Evolutionary conservation across 441 rosid species (phyloP), one percentile per base, ranked within the genome.

Genomic region (Eruca vesicaria): DNA sequence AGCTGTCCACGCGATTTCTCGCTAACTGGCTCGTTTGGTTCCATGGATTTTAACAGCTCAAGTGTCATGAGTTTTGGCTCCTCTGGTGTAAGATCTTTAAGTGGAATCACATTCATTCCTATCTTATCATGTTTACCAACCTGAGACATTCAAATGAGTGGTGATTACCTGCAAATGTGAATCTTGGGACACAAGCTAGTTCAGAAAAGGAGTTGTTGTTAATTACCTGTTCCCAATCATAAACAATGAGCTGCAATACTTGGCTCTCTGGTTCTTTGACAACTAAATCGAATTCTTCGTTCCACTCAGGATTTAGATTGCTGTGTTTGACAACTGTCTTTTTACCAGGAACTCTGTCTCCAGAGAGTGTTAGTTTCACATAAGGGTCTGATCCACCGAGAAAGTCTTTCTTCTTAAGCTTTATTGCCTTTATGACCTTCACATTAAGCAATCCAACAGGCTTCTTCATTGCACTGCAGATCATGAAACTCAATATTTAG

Each of bases 241-340:
- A 90, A 45, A 96, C 91, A 81, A 52, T 69, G 63, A 96, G 78
- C 71, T 83, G 86, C 32, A 91, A 36, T 21, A 80, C 85, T 80
- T 96, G 97, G 23, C 85, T 75, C 69, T 84, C 75, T 63, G 96
- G 97, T 69, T 93, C 97, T 80, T 87, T 90, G 56, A 93, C 88
- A 38, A 88, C 89, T 41, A 96, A 29, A 79, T 75, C 85, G 56
- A 87, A 91, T 68, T 96, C 98, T 82, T 93, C 97, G 69, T 96
- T 87, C 99, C 99, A 96, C 74, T 96, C 98, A 19, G 99, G 99
- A 75, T 96, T 96, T 79, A 93, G 83, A 85, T 93, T 93, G 79
- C 84, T 87, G 85, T 85, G 94, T 85, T 87, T 93, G 78, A 96
- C 98, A 21, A 84, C 80, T 38, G 97, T 89, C 78, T 91, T 96